These are phyloP conservation scores for Podospora tetraspora DNA, from an alignment of 495 filamentous ascomycete species.

Conservation along the genomic window DNA sequence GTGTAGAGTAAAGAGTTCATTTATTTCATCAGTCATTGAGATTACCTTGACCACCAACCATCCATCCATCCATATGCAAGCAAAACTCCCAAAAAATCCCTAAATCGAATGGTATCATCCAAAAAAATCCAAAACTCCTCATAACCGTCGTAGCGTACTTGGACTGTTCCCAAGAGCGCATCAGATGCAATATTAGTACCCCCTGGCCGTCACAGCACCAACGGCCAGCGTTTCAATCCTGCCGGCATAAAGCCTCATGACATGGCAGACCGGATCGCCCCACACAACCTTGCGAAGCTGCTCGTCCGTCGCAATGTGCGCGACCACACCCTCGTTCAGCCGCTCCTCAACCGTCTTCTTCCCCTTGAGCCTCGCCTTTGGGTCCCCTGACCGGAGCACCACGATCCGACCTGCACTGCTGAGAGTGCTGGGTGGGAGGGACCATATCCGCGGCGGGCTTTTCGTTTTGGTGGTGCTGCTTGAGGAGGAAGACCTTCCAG, in stretches of 20 bases:
- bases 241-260: conserved; percentile 67
- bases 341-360: conserved; percentile 38
- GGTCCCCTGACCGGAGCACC: conserved; percentile 48
- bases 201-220: conserved; percentile 56
- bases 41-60: not conserved
- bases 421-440: conserved; percentile 54
- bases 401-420: conserved; percentile 65
- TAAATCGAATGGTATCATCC: conserved; percentile 8
- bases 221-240: conserved; percentile 64
- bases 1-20: not conserved
- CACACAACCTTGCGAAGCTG: conserved; percentile 62
- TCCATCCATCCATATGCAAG: not conserved
- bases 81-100: conserved; percentile 5
- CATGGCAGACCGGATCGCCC: conserved; percentile 73
- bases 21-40: not conserved
- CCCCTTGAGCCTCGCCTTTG: conserved; percentile 27
- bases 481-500: conserved; percentile 12
- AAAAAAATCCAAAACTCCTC: conserved; percentile 3
- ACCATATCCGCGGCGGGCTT: conserved; percentile 45
- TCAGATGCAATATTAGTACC: conserved; percentile 17
- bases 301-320: conserved; percentile 58
- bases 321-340: conserved; percentile 50
- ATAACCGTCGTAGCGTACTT: not conserved
- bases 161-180: conserved; percentile 5
- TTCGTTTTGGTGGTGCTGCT: conserved; percentile 14